Evolutionary conservation across 257 asterid species (phyloP).

Genomic region (Orobanche coerulescens): DNA sequence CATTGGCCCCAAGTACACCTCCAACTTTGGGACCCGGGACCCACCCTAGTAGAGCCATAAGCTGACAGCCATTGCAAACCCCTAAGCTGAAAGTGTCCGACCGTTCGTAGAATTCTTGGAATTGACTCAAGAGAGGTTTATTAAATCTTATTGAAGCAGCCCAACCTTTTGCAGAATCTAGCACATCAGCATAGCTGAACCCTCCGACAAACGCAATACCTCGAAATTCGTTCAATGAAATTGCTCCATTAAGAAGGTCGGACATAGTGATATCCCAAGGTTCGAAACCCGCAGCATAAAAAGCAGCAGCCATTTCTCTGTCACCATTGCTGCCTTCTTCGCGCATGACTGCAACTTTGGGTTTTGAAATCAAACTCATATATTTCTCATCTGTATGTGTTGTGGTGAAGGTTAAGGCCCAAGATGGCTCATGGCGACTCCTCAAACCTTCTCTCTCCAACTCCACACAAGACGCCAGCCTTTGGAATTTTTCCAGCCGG

Average conservation of each 20-base stretch:
- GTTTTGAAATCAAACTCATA: slow-evolving; percentile 45
- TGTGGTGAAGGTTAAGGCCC: slow-evolving; percentile 74
- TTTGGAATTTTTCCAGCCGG: slow-evolving; percentile 67
- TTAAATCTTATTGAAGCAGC: slow-evolving; percentile 85
- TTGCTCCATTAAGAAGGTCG: slow-evolving; percentile 68
- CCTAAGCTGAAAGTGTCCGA: slow-evolving; percentile 85
- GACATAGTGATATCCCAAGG: slow-evolving; percentile 96
- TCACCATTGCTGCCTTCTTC: slow-evolving; percentile 99
- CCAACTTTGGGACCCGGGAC: slow-evolving; percentile 79
- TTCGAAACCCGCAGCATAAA: slow-evolving; percentile 82
- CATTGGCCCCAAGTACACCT: slow-evolving; percentile 52
- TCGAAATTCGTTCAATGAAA: slow-evolving; percentile 43
- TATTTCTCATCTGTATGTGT: slow-evolving; percentile 43
- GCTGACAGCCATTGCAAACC: slow-evolving; percentile 95
- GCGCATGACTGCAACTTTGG: slow-evolving; percentile 78
- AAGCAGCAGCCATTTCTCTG: slow-evolving; percentile 95
- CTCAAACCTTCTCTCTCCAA: slow-evolving; percentile 71
- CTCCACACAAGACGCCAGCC: slow-evolving; percentile 72
- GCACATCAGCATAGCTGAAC: slow-evolving; percentile 92
- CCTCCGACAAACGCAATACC: slow-evolving; percentile 91
- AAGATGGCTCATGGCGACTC: slow-evolving; percentile 56
- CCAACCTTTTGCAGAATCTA: slow-evolving; percentile 96
- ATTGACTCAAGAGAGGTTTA: slow-evolving; percentile 56
- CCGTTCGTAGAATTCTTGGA: slow-evolving; percentile 69
- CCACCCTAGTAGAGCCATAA: slow-evolving; percentile 96